Conservation (phyloP, 768 basidiomycete species). For the Termitomyces sp. region DNA sequence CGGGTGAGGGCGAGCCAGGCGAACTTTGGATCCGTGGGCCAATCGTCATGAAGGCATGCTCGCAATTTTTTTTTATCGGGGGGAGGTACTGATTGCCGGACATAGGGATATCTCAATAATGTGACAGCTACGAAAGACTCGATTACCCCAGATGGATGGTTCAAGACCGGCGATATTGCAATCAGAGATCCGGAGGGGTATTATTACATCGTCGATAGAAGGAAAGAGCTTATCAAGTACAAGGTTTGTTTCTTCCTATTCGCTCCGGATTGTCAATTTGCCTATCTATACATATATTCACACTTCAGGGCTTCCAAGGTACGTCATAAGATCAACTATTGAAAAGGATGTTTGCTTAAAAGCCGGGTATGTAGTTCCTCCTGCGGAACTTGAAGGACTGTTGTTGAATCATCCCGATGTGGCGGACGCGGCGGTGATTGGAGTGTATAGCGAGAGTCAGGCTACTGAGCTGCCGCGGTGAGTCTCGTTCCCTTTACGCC, state of each 20-base stretch:
- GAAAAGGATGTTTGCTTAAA: background rate
- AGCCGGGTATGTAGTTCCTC: conserved; percentile 54
- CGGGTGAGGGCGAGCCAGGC: conserved; percentile 52
- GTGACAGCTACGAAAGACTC: conserved; percentile 58
- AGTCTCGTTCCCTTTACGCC: conserved; percentile 1
- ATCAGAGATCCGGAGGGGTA: conserved; percentile 65
- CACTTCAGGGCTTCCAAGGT: conserved; percentile 69
- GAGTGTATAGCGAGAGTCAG: conserved; percentile 57
- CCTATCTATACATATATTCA: background rate
- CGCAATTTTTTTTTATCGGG: too few relatives aligned
- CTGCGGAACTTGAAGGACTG: conserved; percentile 79
- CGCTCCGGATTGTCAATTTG: background rate
- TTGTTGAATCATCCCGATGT: conserved; percentile 72
- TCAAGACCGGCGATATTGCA: conserved; percentile 86
- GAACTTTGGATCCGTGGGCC: conserved; percentile 83
- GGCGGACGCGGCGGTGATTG: conserved; percentile 79
- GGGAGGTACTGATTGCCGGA: background rate
- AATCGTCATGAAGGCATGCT: conserved; percentile 66
- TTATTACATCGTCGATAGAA: conserved; percentile 69
- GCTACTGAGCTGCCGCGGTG: conserved; percentile 81
- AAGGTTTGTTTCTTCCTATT: conserved; percentile 32
- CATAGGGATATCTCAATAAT: conserved; percentile 73
- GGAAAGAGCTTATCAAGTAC: conserved; percentile 76
- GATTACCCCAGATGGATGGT: conserved; percentile 74
- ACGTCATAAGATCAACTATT: conserved; percentile 6